Evolutionary conservation across 371 early-diverging fungal genomes (phyloP).

Genomic region (Zopfochytrium polystomum): DNA sequence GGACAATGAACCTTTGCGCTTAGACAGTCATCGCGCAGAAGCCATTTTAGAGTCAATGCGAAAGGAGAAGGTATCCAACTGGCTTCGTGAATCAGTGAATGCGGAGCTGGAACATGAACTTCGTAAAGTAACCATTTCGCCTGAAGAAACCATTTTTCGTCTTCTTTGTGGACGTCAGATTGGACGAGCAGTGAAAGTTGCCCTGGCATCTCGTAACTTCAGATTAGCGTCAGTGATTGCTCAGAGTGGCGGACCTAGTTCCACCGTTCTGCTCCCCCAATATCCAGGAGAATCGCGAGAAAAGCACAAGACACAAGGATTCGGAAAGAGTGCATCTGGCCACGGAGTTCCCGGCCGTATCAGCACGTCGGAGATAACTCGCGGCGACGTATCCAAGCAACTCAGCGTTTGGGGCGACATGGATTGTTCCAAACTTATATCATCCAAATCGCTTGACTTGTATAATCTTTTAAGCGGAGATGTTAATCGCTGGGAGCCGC

Average conservation of each 20-base stretch:
- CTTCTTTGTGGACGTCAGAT: slow-evolving; percentile 48
- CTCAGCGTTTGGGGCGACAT: slow-evolving; percentile 40
- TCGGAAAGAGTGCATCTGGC: slow-evolving; percentile 14
- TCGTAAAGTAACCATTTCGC: neutral
- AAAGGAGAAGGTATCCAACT: slow-evolving; percentile 34
- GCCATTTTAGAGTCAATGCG: slow-evolving; percentile 27
- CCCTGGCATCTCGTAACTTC: slow-evolving; percentile 54
- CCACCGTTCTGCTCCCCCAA: slow-evolving; percentile 24
- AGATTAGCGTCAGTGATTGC: slow-evolving; percentile 66
- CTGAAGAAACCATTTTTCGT: slow-evolving; percentile 6
- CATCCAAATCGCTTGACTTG: slow-evolving; percentile 35
- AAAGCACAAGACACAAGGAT: no score
- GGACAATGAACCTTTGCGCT: neutral
- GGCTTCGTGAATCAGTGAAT: slow-evolving; percentile 24
- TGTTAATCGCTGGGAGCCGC: slow-evolving; percentile 25
- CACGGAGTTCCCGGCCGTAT: slow-evolving; percentile 41
- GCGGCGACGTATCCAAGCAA: slow-evolving; percentile 52
- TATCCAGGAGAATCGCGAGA: no score
- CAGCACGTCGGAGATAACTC: slow-evolving; percentile 29
- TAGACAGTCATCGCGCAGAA: neutral
- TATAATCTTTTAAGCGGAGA: slow-evolving; percentile 44
- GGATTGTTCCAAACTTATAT: slow-evolving; percentile 1
- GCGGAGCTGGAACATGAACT: neutral
- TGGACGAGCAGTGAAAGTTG: slow-evolving; percentile 56
- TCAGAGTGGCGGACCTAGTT: slow-evolving; percentile 60